A percentile compares a stretch with the other conserved stretches of the same genome.
phyloP scores from a whole-genome alignment of 805 yeast species.

The Cyberlindnera meyerae region DNA sequence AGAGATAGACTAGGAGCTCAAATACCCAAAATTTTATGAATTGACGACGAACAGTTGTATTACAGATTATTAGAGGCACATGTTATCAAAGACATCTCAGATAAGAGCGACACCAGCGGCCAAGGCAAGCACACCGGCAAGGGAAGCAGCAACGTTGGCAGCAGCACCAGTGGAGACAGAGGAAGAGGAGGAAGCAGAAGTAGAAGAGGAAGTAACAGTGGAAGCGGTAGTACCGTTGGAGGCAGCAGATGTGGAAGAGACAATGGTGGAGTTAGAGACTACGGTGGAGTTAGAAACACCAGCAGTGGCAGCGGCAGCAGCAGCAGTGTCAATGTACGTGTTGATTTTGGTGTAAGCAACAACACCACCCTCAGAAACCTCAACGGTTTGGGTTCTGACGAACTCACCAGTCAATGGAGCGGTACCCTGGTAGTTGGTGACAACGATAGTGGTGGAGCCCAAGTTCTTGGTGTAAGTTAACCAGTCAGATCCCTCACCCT shows the following conservation, averaged over 20 bases:
- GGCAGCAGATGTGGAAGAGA: neutral
- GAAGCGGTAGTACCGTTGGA: neutral
- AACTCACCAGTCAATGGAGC: slow-evolving; percentile 1
- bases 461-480: slow-evolving; percentile 5
- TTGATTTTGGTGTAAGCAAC: slow-evolving; percentile 3
- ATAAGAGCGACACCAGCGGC: too few relatives aligned
- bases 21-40: too few relatives aligned
- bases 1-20: too few relatives aligned
- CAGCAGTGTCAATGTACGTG: slow-evolving; percentile 1
- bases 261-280: neutral
- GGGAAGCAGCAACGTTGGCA: slow-evolving; percentile 2
- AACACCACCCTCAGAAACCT: slow-evolving; percentile 2
- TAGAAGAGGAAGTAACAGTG: neutral
- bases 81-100: too few relatives aligned
- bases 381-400: slow-evolving; percentile 2
- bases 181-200: neutral
- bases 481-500: slow-evolving; percentile 23
- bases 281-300: slow-evolving; percentile 1
- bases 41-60: too few relatives aligned
- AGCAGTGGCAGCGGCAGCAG: neutral
- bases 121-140: too few relatives aligned
- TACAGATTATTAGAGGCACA: too few relatives aligned
- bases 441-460: slow-evolving; percentile 3
- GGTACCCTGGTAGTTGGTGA: slow-evolving; percentile 5
- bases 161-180: slow-evolving; percentile 3